Evolutionary conservation across 371 early-diverging fungal species (phyloP).

Genomic region (Apophysomyces sp.): DNA sequence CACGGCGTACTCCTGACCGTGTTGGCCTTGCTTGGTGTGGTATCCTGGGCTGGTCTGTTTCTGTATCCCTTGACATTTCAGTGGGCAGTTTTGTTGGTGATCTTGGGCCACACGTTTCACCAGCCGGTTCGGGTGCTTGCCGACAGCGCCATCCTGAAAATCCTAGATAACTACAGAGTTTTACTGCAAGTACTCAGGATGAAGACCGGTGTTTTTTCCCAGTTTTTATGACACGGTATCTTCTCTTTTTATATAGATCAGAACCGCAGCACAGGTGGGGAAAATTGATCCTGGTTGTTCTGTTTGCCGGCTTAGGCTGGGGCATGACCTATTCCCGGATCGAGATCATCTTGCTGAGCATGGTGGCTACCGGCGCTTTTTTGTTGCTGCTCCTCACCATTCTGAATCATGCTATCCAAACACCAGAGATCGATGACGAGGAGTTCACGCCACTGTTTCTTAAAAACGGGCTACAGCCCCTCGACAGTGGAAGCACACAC

Average conservation of each 20-base stretch:
- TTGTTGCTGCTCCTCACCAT: background rate
- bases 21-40: constrained; percentile 2
- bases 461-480: constrained; percentile 27
- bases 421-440: constrained; percentile 21
- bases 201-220: background rate
- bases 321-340: background rate
- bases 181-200: constrained; percentile 22
- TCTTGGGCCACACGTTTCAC: constrained; percentile 10
- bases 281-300: background rate
- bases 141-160: constrained; percentile 29
- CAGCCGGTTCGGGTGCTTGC: constrained; percentile 29
- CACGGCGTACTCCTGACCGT: background rate
- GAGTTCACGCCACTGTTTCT: constrained; percentile 33
- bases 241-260: background rate
- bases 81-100: background rate
- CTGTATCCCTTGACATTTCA: background rate
- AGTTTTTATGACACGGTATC: constrained; percentile 3
- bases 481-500: constrained; percentile 15
- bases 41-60: constrained; percentile 2
- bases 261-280: constrained; percentile 13
- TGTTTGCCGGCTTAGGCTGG: background rate
- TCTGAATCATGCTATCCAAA: constrained; percentile 12
- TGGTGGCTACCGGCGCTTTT: background rate
- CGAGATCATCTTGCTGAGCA: background rate
- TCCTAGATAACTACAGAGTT: constrained; percentile 30